phyloP scores from a whole-genome alignment of 1,284 basidiomycete genomes.

The Pholiota adiposa region DNA sequence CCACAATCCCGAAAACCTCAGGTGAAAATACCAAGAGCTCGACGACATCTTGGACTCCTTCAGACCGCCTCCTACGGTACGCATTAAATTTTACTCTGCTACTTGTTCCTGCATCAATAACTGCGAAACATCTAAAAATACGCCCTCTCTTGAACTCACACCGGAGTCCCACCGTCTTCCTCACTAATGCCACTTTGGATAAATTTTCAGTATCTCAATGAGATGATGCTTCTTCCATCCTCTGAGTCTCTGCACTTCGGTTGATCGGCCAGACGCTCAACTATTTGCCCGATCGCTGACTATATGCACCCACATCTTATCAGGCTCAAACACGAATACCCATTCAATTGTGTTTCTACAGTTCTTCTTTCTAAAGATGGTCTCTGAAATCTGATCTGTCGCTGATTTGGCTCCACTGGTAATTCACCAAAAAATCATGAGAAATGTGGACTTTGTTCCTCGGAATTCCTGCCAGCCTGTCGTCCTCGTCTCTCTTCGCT shows the following conservation, averaged over 20 bases:
- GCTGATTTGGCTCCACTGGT: conserved; percentile 1
- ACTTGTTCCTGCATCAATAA: neutral
- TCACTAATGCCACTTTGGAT: neutral
- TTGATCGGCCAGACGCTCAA: conserved; percentile 3
- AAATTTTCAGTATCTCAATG: neutral
- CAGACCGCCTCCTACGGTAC: neutral
- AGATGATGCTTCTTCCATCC: neutral
- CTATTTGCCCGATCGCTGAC: neutral
- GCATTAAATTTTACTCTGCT: neutral
- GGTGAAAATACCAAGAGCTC: neutral
- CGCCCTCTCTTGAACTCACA: neutral
- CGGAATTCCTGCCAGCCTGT: neutral
- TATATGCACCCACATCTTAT: neutral
- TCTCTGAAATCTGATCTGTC: too few species aligned
- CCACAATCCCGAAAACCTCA: neutral
- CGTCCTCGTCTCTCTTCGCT: neutral
- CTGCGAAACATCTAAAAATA: conserved; percentile 6
- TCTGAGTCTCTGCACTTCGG: conserved; percentile 5
- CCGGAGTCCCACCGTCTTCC: conserved; percentile 5
- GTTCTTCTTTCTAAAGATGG: too few species aligned
- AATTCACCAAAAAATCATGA: neutral
- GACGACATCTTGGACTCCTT: neutral
- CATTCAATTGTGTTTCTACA: neutral
- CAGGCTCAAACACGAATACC: neutral
- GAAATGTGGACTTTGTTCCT: too few species aligned